Conservation (phyloP, 257 asterid genomes). For the Solanum chiquidenum region DNA sequence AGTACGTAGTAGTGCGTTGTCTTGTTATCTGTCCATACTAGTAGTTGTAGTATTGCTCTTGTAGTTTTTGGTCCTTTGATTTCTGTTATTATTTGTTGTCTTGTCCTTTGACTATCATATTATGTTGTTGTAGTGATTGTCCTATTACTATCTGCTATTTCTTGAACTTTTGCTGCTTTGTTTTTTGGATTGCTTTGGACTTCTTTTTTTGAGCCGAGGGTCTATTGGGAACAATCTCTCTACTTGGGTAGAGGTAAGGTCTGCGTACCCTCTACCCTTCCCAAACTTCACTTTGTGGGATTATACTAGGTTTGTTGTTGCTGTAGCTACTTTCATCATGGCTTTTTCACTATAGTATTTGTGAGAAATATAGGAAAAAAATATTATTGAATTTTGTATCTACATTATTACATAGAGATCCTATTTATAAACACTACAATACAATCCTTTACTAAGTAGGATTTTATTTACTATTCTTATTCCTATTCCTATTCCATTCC, state of each 20-base stretch:
- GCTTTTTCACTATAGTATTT: neutral
- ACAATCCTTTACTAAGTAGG: no score
- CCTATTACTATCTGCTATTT: neutral
- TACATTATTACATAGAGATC: no score
- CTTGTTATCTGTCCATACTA: neutral
- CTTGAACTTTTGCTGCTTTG: neutral
- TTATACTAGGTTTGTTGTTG: no score
- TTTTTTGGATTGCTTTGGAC: neutral
- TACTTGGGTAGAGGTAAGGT: neutral
- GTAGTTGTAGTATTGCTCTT: neutral
- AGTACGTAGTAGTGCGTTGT: neutral
- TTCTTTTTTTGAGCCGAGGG: neutral
- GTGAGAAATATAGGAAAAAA: no score
- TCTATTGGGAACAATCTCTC: neutral
- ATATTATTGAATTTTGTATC: no score
- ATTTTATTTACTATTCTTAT: no score
- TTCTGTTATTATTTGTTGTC: neutral
- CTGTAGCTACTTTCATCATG: neutral
- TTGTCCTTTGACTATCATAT: neutral
- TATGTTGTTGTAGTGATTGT: no score
- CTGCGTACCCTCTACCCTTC: neutral
- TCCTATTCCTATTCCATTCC: no score
- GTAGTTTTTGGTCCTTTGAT: neutral
- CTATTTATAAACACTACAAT: no score
- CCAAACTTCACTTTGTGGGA: neutral